Evolutionary conservation across 2,329 filamentous ascomycete species (phyloP).

Genomic region (Neopestalotiopsis sp.): DNA sequence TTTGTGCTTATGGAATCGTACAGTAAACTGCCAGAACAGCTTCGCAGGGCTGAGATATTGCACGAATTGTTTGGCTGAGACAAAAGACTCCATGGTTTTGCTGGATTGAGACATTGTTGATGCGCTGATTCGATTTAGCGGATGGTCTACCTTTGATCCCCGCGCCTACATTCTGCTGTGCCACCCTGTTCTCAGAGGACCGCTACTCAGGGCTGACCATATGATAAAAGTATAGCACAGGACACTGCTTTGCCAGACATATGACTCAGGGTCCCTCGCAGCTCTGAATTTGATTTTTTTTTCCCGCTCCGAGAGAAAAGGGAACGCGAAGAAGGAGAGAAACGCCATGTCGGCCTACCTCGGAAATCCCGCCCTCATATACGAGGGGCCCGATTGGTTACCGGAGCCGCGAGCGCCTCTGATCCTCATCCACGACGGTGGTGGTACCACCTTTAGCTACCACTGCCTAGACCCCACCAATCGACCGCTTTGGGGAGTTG

Average conservation of each 20-base stretch:
- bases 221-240: not conserved
- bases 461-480: conserved; percentile 55
- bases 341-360: not conserved
- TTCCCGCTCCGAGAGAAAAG: too few species aligned
- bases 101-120: not conserved
- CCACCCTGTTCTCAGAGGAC: not conserved
- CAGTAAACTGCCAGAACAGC: not conserved
- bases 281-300: too few species aligned
- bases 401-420: conserved; percentile 44
- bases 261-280: too few species aligned
- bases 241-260: too few species aligned
- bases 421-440: conserved; percentile 65
- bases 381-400: conserved; percentile 28
- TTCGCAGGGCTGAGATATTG: not conserved
- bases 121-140: not conserved
- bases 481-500: conserved; percentile 58
- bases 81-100: too few species aligned
- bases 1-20: not conserved
- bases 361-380: conserved; percentile 35
- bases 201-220: not conserved
- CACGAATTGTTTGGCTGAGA: too few species aligned
- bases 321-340: not conserved
- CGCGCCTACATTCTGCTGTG: not conserved
- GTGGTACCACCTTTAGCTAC: conserved; percentile 64
- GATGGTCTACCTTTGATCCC: not conserved